These are phyloP conservation scores for Cutaneotrichosporon dermatis DNA, from an alignment of 1,284 basidiomycete species.

Conservation along the genomic window DNA sequence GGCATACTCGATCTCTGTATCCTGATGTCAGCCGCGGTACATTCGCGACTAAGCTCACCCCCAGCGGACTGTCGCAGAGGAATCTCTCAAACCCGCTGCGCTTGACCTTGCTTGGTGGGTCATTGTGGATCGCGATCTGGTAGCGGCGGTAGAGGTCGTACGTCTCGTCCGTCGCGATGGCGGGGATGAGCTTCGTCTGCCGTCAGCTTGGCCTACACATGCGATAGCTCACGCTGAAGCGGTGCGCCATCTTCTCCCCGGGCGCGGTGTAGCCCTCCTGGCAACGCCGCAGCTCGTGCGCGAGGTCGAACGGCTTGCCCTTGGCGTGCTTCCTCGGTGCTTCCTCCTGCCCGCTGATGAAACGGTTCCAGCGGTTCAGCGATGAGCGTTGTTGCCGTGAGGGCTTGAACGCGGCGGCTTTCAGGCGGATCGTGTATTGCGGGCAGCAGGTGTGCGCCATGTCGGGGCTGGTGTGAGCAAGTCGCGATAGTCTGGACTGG, in stretches of 20 bases:
- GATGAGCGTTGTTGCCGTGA: conserved; percentile 76
- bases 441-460: conserved; percentile 79
- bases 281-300: conserved; percentile 28
- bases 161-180: conserved; percentile 73
- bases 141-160: conserved; percentile 71
- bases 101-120: conserved; percentile 54
- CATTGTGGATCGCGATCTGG: conserved; percentile 71
- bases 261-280: conserved; percentile 25
- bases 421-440: conserved; percentile 85
- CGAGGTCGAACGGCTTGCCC: conserved; percentile 31
- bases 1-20: conserved; percentile 20
- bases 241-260: conserved; percentile 19
- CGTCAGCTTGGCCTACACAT: neutral
- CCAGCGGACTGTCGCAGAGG: conserved; percentile 71
- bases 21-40: neutral
- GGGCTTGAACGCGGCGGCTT: conserved; percentile 63
- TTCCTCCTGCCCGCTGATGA: conserved; percentile 14
- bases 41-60: conserved; percentile 51
- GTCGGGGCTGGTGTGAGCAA: conserved; percentile 60
- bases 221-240: conserved; percentile 27
- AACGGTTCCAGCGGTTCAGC: conserved; percentile 64
- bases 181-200: conserved; percentile 61
- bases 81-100: conserved; percentile 63
- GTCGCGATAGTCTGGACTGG: neutral
- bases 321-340: conserved; percentile 19